phyloP scores from a whole-genome alignment of 345 rosid species.

The Rhizophora apiculata region DNA sequence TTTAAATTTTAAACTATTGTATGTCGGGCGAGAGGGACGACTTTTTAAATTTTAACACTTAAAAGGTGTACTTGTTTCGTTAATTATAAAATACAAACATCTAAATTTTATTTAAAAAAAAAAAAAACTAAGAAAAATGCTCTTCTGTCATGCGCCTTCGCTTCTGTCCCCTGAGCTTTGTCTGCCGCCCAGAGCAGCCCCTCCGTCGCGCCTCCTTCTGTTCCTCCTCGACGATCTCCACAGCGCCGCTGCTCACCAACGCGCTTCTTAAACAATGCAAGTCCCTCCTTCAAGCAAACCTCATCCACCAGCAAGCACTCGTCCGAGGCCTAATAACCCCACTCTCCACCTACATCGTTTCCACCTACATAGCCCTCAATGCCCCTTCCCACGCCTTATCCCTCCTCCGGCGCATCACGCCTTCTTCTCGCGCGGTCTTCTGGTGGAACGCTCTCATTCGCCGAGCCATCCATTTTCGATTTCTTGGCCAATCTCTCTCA shows the following conservation, averaged over 20 bases:
- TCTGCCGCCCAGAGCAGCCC: neutral
- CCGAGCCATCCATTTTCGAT: conserved; percentile 34
- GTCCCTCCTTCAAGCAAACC: conserved; percentile 44
- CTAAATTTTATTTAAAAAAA: too few relatives aligned
- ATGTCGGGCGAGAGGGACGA: too few relatives aligned
- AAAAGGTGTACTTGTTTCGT: too few relatives aligned
- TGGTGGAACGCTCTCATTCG: conserved; percentile 77
- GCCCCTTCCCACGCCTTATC: conserved; percentile 45
- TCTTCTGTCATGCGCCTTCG: conserved; percentile 3
- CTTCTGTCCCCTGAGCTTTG: neutral
- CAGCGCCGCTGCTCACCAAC: conserved; percentile 22
- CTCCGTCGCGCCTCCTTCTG: neutral
- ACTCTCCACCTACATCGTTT: conserved; percentile 49
- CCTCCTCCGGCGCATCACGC: conserved; percentile 47
- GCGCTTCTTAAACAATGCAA: conserved; percentile 57
- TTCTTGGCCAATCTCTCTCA: conserved; percentile 31
- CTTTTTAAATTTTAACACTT: too few relatives aligned
- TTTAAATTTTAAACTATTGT: too few relatives aligned
- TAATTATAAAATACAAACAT: too few relatives aligned
- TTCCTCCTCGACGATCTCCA: conserved; percentile 6
- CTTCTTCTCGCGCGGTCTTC: conserved; percentile 51
- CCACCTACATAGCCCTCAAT: conserved; percentile 57
- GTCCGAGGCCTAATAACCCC: conserved; percentile 42
- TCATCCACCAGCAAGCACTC: conserved; percentile 61
- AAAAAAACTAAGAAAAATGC: too few relatives aligned